These are phyloP conservation scores for Pseudopithomyces chartarum DNA, from an alignment of 2,329 filamentous ascomycete genomes.

Conservation along the genomic window DNA sequence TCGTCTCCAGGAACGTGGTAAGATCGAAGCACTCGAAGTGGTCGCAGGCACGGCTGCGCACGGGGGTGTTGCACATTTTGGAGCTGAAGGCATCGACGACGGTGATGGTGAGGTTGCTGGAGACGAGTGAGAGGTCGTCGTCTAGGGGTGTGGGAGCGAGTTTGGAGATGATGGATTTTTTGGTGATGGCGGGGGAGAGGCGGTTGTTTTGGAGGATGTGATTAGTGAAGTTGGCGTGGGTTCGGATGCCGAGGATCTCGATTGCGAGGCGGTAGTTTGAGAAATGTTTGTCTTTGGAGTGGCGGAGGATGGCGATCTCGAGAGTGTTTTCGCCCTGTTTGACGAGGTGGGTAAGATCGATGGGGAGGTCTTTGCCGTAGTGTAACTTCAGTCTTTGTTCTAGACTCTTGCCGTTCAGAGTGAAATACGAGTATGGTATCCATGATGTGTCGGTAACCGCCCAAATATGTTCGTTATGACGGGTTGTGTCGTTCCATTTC, in stretches of 20 bases:
- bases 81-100: constrained; percentile 54
- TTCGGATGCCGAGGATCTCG: constrained; percentile 67
- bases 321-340: constrained; percentile 66
- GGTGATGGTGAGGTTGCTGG: constrained; percentile 48
- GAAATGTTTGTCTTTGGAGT: constrained; percentile 38
- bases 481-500: constrained; percentile 41
- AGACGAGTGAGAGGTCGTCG: constrained; percentile 54
- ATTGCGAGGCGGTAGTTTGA: constrained; percentile 68
- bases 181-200: constrained; percentile 55
- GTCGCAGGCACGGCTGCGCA: constrained; percentile 69
- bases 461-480: constrained; percentile 62
- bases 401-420: constrained; percentile 63
- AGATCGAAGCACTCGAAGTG: constrained; percentile 93
- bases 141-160: constrained; percentile 54
- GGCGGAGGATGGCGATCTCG: constrained; percentile 48
- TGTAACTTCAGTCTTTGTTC: constrained; percentile 71
- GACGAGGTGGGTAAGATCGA: constrained; percentile 71
- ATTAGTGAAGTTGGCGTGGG: constrained; percentile 45
- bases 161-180: constrained; percentile 61
- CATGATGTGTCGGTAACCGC: constrained; percentile 67
- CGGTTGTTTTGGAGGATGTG: constrained; percentile 30
- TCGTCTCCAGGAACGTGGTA: constrained; percentile 70
- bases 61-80: constrained; percentile 69
- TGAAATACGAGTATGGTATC: constrained; percentile 71
- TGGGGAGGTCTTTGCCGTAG: constrained; percentile 74